phyloP scores from a whole-genome alignment of 768 basidiomycete species.

The Mrakia hoshinonis region DNA sequence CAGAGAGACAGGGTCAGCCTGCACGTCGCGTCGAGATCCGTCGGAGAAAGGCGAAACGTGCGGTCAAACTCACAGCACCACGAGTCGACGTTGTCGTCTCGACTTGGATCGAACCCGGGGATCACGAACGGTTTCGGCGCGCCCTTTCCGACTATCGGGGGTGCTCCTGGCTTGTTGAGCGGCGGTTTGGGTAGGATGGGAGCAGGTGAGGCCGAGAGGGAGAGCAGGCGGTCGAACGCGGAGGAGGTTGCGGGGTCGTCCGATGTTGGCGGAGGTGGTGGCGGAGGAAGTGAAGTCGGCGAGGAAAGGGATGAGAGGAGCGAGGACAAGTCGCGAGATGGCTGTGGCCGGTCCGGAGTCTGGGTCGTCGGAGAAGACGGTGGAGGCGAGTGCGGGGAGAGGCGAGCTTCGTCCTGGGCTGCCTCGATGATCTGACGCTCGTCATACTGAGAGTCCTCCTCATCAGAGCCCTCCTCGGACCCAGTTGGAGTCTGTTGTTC shows the following conservation, averaged over 20 bases:
- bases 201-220: background rate
- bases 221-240: background rate
- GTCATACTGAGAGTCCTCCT: conserved; percentile 8
- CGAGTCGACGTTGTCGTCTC: conserved; percentile 5
- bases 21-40: background rate
- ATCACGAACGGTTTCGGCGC: conserved; percentile 2
- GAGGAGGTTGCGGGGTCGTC: background rate
- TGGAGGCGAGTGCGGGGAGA: background rate
- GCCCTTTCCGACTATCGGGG: background rate
- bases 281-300: background rate
- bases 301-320: conserved; percentile 4
- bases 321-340: background rate
- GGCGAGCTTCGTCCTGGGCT: conserved; percentile 5
- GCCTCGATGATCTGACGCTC: background rate
- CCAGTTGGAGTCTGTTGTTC: background rate
- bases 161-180: background rate
- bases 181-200: background rate
- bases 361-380: background rate
- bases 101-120: background rate
- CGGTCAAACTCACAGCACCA: conserved; percentile 3
- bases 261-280: background rate
- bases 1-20: background rate
- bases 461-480: background rate
- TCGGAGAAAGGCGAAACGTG: background rate
- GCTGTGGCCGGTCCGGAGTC: background rate